Conservation (phyloP, 805 yeast species). For the Brettanomyces sp. region DNA sequence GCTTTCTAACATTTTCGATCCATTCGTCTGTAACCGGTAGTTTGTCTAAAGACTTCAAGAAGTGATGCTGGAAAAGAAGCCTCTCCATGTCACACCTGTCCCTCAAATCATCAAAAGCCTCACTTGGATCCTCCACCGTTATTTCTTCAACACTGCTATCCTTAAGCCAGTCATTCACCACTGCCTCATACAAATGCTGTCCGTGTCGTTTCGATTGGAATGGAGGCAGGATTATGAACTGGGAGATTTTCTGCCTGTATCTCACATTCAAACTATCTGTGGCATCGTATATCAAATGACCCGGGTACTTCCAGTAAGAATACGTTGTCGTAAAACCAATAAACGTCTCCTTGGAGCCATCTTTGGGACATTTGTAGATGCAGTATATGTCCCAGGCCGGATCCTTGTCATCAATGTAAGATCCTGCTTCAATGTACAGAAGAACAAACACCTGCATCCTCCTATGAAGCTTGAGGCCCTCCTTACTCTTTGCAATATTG, state of each 20-base stretch:
- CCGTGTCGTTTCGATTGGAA: slow-evolving; percentile 74
- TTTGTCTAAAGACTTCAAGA: slow-evolving; percentile 20
- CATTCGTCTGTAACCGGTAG: slow-evolving; percentile 27
- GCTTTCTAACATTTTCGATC: slow-evolving; percentile 27
- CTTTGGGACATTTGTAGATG: slow-evolving; percentile 30
- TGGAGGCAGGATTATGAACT: slow-evolving; percentile 77
- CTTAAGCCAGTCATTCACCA: slow-evolving; percentile 46
- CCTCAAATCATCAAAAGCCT: slow-evolving; percentile 81
- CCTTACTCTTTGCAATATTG: slow-evolving; percentile 26
- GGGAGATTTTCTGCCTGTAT: slow-evolving; percentile 72
- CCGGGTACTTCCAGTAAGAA: slow-evolving; percentile 69
- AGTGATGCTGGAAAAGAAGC: slow-evolving; percentile 25
- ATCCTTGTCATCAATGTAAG: slow-evolving; percentile 72
- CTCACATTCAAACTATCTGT: slow-evolving; percentile 36
- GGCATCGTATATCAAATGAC: slow-evolving; percentile 24
- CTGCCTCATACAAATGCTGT: slow-evolving; percentile 44
- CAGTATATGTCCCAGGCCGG: slow-evolving; percentile 73
- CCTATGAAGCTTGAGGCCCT: slow-evolving; percentile 45
- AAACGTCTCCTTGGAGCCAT: slow-evolving; percentile 32
- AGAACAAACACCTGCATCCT: slow-evolving; percentile 74
- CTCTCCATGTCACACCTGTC: slow-evolving; percentile 69
- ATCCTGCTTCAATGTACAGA: slow-evolving; percentile 88
- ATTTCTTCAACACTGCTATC: slow-evolving; percentile 54
- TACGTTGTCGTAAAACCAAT: slow-evolving; percentile 81
- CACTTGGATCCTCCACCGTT: slow-evolving; percentile 92